phyloP scores from a whole-genome alignment of 495 filamentous ascomycete genomes.

The Rostrohypoxylon terebratum region DNA sequence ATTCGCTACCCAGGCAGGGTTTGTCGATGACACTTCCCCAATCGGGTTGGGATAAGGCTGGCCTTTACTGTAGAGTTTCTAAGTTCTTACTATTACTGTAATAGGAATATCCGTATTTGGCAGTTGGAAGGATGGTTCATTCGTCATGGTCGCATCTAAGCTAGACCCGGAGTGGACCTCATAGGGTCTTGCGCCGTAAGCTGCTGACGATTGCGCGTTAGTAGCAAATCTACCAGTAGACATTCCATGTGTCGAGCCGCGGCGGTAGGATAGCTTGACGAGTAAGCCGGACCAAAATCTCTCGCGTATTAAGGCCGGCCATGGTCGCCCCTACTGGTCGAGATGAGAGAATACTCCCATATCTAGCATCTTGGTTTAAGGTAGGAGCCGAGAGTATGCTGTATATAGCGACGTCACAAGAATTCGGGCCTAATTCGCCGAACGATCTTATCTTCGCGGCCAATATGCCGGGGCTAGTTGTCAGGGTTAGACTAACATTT shows the following conservation, averaged over 20 bases:
- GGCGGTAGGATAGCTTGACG: constrained; percentile 7
- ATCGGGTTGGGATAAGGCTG: constrained; percentile 31
- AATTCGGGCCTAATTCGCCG: constrained; percentile 3
- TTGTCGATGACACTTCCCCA: constrained; percentile 29
- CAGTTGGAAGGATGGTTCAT: constrained; percentile 13
- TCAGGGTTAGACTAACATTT: neutral
- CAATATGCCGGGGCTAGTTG: constrained; percentile 1
- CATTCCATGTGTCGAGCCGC: constrained; percentile 1
- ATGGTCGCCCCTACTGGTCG: constrained; percentile 3
- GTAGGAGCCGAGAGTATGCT: constrained; percentile 18
- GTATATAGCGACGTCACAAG: constrained; percentile 1
- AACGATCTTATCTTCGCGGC: neutral
- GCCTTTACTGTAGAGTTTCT: constrained; percentile 35
- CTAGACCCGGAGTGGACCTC: constrained; percentile 21
- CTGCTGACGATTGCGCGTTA: constrained; percentile 12
- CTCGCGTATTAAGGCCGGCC: constrained; percentile 10
- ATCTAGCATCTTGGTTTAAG: constrained; percentile 12
- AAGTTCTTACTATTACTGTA: constrained; percentile 35
- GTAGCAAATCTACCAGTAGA: constrained; percentile 7
- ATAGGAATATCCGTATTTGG: constrained; percentile 15
- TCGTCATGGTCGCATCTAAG: constrained; percentile 29
- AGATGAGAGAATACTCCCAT: constrained; percentile 2
- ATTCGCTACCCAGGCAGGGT: constrained; percentile 8
- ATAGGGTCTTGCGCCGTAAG: constrained; percentile 14
- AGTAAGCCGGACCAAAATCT: constrained; percentile 14